Conservation (phyloP, 148 eudicot genomes). For the Nyssa sinensis region DNA sequence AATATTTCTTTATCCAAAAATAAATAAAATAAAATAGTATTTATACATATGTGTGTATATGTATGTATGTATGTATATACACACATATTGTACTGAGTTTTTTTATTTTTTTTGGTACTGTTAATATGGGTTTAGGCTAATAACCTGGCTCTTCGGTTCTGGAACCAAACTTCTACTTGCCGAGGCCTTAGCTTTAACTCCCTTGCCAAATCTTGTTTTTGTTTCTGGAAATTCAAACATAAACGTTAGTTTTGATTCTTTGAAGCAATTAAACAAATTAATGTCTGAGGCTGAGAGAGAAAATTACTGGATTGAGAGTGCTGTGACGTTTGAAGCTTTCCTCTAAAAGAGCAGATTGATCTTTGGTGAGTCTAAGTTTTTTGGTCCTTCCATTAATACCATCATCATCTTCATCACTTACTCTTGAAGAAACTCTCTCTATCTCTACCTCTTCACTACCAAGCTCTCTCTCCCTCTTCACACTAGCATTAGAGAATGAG, state of each 20-base stretch:
- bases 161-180: conserved; percentile 97
- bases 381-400: conserved; percentile 42
- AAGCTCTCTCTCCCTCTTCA: conserved; percentile 44
- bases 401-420: conserved; percentile 59
- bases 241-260: background rate
- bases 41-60: background rate
- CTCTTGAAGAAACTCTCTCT: conserved; percentile 19
- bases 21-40: background rate
- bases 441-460: conserved; percentile 45
- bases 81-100: background rate
- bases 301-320: conserved; percentile 70
- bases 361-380: conserved; percentile 65
- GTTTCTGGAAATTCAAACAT: conserved; percentile 44
- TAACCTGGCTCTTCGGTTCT: conserved; percentile 79
- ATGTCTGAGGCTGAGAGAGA: background rate
- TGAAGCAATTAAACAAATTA: too few relatives aligned
- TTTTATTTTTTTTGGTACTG: too few relatives aligned
- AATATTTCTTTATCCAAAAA: background rate
- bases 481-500: conserved; percentile 36
- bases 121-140: background rate
- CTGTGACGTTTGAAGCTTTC: conserved; percentile 66
- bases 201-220: conserved; percentile 76
- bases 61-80: background rate
- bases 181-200: conserved; percentile 70
- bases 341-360: conserved; percentile 65